Conservation (phyloP, 768 basidiomycete species). For the Rickenella mellea region DNA sequence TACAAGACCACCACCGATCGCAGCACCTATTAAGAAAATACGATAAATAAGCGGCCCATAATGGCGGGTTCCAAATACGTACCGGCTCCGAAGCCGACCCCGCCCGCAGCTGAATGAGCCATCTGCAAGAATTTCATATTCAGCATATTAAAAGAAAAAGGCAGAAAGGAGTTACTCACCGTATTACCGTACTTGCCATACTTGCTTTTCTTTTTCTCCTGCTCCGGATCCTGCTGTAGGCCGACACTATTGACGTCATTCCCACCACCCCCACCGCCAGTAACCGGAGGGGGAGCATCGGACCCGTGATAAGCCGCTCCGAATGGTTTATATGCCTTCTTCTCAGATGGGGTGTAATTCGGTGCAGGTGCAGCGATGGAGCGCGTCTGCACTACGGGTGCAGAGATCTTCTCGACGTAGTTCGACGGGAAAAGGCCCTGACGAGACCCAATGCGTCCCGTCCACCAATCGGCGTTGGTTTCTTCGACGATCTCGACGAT, state of each 20-base stretch:
- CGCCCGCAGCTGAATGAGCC: constrained; percentile 39
- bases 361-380: neutral
- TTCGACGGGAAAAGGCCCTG: constrained; percentile 74
- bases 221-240: constrained; percentile 29
- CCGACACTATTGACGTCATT: constrained; percentile 21
- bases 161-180: constrained; percentile 22
- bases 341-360: constrained; percentile 7
- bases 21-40: constrained; percentile 26
- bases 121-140: constrained; percentile 13
- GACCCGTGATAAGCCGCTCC: constrained; percentile 26
- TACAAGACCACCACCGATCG: constrained; percentile 41
- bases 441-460: constrained; percentile 49
- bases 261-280: constrained; percentile 6
- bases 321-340: constrained; percentile 25
- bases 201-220: constrained; percentile 46
- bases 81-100: constrained; percentile 74
- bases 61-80: constrained; percentile 15
- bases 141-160: neutral
- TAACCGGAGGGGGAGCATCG: constrained; percentile 21
- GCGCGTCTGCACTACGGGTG: neutral
- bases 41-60: neutral
- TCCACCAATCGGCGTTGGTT: constrained; percentile 86
- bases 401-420: constrained; percentile 52
- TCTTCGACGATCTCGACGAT: constrained; percentile 71
- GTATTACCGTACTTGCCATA: constrained; percentile 50